Evolutionary conservation across 441 rosid genomes (phyloP), one percentile per base, ranked within the genome.

Genomic region (Theobroma grandiflorum): DNA sequence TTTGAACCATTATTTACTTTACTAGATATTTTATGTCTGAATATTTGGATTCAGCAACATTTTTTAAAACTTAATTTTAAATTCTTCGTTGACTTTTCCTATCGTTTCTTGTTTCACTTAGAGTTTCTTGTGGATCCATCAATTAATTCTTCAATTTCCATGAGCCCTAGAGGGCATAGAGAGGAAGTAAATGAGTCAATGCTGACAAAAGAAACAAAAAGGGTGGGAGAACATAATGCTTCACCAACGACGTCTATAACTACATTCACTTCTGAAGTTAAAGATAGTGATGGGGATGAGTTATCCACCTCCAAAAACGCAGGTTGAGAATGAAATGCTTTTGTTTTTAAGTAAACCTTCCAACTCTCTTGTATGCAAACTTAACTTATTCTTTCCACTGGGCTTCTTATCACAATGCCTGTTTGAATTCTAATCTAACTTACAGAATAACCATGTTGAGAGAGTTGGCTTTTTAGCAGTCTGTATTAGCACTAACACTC

Each of bases 281-380:
- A 80, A 71, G 79, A 69, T 77, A 77, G 33, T 57, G 72, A 81
- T 42, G 79, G 50, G 67, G 67, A 61, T 18, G 55, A 35, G 61
- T 65, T 73, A 38, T 73, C 64, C 18, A 84, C 85, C 72, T 58
- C 89, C 75, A 76, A 74, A 47, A 73, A 14, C n/a, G 84, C 82
- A 91, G 92, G 91, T 87, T 66, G 12, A n/a, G 31, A 78, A 22
- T 3, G 12, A 52, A 37, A 53, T 63, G 3, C 33, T n/a, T 72
- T 57, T 22, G 42, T 20, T 50, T 71, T 49, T 42, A 47, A 50
- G 26, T 58, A 64, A 75, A 66, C 35, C 53, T 71, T 20, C 37
- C 37, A 33, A 38, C 38, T 71, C 62, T 67, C 72, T 33, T 63
- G 62, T 58, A 49, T 70, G 73, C 15, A 37, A 66, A 66, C 14